A percentile compares a stretch with the other conserved stretches of the same genome.
Evolutionary conservation across 345 rosid species (phyloP).

Genomic region (Arabidopsis arenosa): DNA sequence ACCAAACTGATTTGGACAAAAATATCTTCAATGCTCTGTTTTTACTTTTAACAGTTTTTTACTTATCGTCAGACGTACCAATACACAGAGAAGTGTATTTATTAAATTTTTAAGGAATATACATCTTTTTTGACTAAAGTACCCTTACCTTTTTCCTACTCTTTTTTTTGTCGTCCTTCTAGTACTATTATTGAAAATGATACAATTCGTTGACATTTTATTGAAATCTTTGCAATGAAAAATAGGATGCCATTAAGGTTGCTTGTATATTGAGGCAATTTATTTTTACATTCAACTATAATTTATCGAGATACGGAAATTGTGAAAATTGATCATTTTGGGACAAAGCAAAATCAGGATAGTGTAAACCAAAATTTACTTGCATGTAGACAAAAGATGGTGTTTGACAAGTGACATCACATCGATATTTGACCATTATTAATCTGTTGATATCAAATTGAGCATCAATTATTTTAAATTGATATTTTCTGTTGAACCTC

Average conservation of each 20-base stretch:
- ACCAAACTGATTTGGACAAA: neutral
- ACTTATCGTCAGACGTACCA: neutral
- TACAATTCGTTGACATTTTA: conserved; percentile 19
- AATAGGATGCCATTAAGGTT: conserved; percentile 4
- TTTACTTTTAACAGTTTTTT: too few relatives aligned
- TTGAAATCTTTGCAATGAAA: neutral
- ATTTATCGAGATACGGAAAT: conserved; percentile 10
- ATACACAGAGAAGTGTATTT: neutral
- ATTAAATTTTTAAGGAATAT: neutral
- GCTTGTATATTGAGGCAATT: conserved; percentile 23
- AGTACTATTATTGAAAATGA: neutral
- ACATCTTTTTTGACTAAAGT: neutral
- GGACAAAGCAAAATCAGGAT: neutral
- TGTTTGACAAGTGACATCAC: conserved; percentile 7
- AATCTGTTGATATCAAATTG: neutral
- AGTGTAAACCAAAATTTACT: neutral
- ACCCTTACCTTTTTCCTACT: neutral
- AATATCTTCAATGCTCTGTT: neutral
- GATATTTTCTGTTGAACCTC: neutral
- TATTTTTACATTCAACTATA: neutral
- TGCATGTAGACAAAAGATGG: neutral
- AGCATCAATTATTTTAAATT: too few relatives aligned
- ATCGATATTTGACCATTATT: neutral
- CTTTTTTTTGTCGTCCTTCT: too few relatives aligned
- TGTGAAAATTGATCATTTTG: neutral